phyloP scores from a whole-genome alignment of 2,329 filamentous ascomycete genomes.

The Exophiala phaeomuriformis region DNA sequence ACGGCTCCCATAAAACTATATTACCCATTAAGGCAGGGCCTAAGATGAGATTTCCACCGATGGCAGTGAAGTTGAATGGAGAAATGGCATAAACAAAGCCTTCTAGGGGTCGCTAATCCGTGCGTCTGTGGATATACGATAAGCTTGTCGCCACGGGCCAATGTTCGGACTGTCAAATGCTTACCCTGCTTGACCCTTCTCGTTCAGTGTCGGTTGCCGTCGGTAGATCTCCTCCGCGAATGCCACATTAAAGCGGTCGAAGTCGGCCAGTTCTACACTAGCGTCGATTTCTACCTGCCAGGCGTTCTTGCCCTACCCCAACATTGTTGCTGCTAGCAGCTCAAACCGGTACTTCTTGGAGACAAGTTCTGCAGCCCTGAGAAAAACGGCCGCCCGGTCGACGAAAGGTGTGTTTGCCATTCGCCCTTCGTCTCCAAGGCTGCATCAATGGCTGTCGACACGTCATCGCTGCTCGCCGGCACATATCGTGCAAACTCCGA shows the following conservation, averaged over 20 bases:
- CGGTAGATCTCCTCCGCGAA: slow-evolving; percentile 87
- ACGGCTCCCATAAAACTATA: slow-evolving; percentile 87
- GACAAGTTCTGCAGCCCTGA: slow-evolving; percentile 90
- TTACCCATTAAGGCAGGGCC: slow-evolving; percentile 80
- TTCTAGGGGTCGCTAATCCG: slow-evolving; percentile 76
- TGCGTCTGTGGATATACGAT: slow-evolving; percentile 86
- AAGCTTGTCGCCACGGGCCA: too few species aligned
- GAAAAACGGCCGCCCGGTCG: slow-evolving; percentile 85
- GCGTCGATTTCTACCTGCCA: slow-evolving; percentile 99
- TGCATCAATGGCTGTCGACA: too few species aligned
- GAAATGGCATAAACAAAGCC: slow-evolving; percentile 85
- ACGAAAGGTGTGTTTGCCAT: too few species aligned
- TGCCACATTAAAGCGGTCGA: slow-evolving; percentile 87
- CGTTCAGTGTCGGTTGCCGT: slow-evolving; percentile 77
- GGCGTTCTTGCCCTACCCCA: slow-evolving; percentile 95
- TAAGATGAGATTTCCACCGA: slow-evolving; percentile 70
- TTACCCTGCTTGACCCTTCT: too few species aligned
- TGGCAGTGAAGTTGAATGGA: slow-evolving; percentile 93
- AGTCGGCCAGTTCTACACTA: slow-evolving; percentile 85
- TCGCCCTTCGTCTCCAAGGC: too few species aligned
- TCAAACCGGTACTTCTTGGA: slow-evolving; percentile 91
- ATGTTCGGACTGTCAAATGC: too few species aligned
- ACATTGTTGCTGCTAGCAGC: slow-evolving; percentile 90
- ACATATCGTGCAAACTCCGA: too few species aligned
- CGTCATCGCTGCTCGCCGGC: too few species aligned